phyloP scores from a whole-genome alignment of 2,329 filamentous ascomycete genomes.

The Aureobasidium melanogenum region DNA sequence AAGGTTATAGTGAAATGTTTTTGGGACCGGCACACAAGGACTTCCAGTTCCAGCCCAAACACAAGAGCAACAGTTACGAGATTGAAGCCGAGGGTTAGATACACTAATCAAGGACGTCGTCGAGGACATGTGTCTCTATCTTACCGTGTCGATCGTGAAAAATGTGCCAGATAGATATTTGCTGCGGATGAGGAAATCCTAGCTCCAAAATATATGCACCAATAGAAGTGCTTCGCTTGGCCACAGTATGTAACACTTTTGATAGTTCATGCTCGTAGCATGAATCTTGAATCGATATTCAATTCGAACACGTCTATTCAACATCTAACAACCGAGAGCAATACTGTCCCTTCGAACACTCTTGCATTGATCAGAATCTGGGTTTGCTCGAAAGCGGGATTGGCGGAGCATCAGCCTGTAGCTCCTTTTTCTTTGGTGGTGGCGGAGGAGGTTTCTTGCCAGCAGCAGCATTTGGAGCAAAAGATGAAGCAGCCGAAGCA shows the following conservation, averaged over 20 bases:
- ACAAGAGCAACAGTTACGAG: conserved; percentile 89
- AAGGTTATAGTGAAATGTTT: conserved; percentile 75
- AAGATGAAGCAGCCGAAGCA: conserved; percentile 14
- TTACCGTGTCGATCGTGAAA: not conserved
- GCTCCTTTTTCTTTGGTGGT: conserved; percentile 46
- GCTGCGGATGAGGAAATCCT: not conserved
- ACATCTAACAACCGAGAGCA: not conserved
- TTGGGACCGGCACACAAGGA: conserved; percentile 80
- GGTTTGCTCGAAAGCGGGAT: conserved; percentile 52
- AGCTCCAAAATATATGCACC: not conserved
- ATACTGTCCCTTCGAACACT: not conserved
- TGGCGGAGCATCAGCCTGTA: conserved; percentile 42
- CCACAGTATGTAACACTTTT: not conserved
- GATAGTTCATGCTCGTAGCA: not conserved
- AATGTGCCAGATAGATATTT: not conserved
- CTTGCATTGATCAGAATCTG: conserved; percentile 16
- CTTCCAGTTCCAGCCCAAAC: conserved; percentile 94
- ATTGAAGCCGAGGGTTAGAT: conserved; percentile 59
- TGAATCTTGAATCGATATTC: not conserved
- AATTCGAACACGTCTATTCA: not conserved
- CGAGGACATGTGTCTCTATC: not conserved
- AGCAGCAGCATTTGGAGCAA: conserved; percentile 22
- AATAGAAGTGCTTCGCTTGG: not conserved
- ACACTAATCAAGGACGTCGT: not conserved
- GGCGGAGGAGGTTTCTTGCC: conserved; percentile 49